Evolutionary conservation across 1,139 yeast species (phyloP), one percentile per base, ranked within the genome.

Genomic region (Saccharomyces hybrid): DNA sequence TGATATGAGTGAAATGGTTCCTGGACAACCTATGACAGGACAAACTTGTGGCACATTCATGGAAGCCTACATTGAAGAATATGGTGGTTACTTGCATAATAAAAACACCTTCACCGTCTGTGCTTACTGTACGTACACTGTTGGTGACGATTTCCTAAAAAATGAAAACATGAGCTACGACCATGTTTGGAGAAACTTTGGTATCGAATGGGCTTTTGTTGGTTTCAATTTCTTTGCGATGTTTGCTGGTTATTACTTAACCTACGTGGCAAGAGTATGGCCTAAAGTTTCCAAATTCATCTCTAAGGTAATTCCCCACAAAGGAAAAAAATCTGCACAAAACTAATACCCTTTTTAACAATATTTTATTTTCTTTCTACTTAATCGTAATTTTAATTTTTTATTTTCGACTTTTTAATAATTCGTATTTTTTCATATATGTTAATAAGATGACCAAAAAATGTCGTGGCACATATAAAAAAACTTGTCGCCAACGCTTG

Each of bases 121-220:
- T 65, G 74, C 70, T 13, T 76, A 73, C 60, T 76, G 79, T 64
- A 60, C 64, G 5, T 73, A 63, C 55, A 55, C 60, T 7, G 62
- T 61, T 50, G 77, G 76, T 48, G 77, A 75, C 61, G 70, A 72
- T 46, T 75, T 69, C 58, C 66, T 84, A 61, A 63, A 61, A 1
- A 63, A 70, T 5, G 67, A 80, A 57, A 76, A 76, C 47, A 74
- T 79, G 60, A 66, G 71, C 46, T 80, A 72, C 63, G 59, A 67
- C 25, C 67, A 78, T 60, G 73, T 78, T 60, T 82, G 87, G 87
- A 73, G 85, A 61, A 78, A 83, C 67, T 75, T 78, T 64, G 87
- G 86, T 51, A 73, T 82, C 54, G 72, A 79, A 60, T 67, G 76
- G 65, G 78, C 75, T 32, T 82, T 73, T 61, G 72, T 78, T 52